Evolutionary conservation across 345 rosid genomes (phyloP).

Genomic region (Gynandropsis gynandra): DNA sequence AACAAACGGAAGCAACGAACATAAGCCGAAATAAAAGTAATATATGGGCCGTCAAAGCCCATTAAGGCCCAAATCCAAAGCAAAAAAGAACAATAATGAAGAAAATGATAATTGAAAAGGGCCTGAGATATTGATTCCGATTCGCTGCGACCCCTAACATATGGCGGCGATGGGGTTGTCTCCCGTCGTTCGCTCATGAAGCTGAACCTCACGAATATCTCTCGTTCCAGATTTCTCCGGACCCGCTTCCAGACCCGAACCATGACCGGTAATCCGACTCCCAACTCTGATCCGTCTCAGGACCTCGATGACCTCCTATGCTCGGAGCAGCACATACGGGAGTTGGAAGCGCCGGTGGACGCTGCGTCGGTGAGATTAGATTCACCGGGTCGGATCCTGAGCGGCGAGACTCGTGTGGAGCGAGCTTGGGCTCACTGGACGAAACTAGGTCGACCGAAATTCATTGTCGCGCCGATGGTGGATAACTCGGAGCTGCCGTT

Average conservation of each 20-base stretch:
- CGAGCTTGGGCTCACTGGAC: constrained; percentile 87
- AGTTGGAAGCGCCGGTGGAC: constrained; percentile 11
- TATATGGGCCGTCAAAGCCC: too few species aligned
- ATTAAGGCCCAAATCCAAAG: constrained; percentile 11
- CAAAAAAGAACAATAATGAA: too few species aligned
- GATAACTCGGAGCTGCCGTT: constrained; percentile 97
- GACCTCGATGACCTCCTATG: constrained; percentile 34
- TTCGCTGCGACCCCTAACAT: constrained; percentile 17
- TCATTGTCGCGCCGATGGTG: constrained; percentile 93
- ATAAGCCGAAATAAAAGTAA: too few species aligned
- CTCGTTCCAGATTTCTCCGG: constrained; percentile 15
- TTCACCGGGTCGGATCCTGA: constrained; percentile 30
- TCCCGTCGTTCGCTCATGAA: constrained; percentile 46
- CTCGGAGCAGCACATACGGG: constrained; percentile 21
- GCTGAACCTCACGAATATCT: constrained; percentile 19
- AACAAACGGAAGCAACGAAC: too few species aligned
- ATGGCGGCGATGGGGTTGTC: constrained; percentile 48
- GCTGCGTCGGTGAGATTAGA: constrained; percentile 16
- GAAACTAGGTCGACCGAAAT: constrained; percentile 66
- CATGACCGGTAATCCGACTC: constrained; percentile 25
- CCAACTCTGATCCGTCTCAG: constrained; percentile 20
- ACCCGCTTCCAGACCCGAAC: constrained; percentile 25
- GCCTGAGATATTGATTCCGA: too few species aligned
- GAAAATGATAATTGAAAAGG: too few species aligned
- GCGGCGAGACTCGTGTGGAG: constrained; percentile 43